These are phyloP conservation scores for Penicillium brasilianum DNA, from an alignment of 2,329 filamentous ascomycete genomes.

Conservation along the genomic window DNA sequence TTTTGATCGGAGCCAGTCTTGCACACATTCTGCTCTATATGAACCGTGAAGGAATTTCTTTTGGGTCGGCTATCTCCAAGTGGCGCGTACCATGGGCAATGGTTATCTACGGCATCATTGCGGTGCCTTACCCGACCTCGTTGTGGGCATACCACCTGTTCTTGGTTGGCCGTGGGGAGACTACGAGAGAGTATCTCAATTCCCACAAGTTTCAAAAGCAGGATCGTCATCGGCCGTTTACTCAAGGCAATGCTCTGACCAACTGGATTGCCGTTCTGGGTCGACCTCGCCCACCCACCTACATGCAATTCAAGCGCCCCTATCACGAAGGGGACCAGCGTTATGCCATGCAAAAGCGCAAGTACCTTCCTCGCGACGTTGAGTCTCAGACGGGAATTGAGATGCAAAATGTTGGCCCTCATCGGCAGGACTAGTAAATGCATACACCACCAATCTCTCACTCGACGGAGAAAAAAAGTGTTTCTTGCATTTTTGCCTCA, in stretches of 20 bases:
- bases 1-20: constrained; percentile 77
- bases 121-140: constrained; percentile 78
- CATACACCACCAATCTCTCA: background rate
- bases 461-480: constrained; percentile 14
- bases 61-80: constrained; percentile 69
- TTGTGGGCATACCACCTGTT: constrained; percentile 90
- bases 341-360: constrained; percentile 66
- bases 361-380: constrained; percentile 54
- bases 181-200: constrained; percentile 93
- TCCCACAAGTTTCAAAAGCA: constrained; percentile 92
- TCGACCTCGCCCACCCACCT: constrained; percentile 83
- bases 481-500: constrained; percentile 15
- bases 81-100: constrained; percentile 86
- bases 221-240: constrained; percentile 90
- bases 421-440: constrained; percentile 26
- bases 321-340: constrained; percentile 85
- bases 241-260: constrained; percentile 71
- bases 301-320: constrained; percentile 80
- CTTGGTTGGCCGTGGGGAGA: constrained; percentile 88
- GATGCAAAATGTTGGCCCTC: constrained; percentile 66
- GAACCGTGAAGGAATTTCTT: constrained; percentile 66
- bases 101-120: constrained; percentile 79
- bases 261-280: constrained; percentile 84
- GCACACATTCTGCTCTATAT: constrained; percentile 79
- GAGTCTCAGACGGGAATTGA: constrained; percentile 67